phyloP scores from a whole-genome alignment of 164 flowering plant genomes.

The Chimonanthus salicifolius region DNA sequence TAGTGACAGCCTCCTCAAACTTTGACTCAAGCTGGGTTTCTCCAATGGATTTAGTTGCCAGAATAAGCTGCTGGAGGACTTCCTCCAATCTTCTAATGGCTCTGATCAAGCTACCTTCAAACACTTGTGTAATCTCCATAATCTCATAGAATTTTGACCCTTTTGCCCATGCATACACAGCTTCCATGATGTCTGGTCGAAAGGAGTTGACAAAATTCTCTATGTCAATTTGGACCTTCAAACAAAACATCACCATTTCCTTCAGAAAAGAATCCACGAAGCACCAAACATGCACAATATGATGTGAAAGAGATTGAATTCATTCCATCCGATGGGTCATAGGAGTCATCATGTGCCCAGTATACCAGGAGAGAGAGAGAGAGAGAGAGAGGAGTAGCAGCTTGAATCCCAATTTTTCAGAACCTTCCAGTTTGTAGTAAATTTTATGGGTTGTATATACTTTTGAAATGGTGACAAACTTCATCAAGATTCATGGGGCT shows the following conservation, averaged over 20 bases:
- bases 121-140: conserved; percentile 80
- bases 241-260: background rate
- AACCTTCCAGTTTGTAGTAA: no score
- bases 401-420: no score
- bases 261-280: background rate
- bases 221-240: conserved; percentile 84
- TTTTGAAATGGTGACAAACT: no score
- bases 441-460: no score
- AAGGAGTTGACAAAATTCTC: conserved; percentile 80
- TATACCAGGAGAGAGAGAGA: no score
- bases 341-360: no score
- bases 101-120: conserved; percentile 95
- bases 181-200: conserved; percentile 95
- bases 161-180: conserved; percentile 92
- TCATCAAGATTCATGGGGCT: no score
- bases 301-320: no score
- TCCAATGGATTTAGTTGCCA: conserved; percentile 85
- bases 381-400: no score
- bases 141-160: conserved; percentile 81
- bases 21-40: conserved; percentile 79
- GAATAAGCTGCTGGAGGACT: conserved; percentile 88
- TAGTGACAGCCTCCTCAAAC: conserved; percentile 85
- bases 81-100: conserved; percentile 98
- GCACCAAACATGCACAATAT: no score
- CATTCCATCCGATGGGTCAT: no score